Evolutionary conservation across 2,329 filamentous ascomycete genomes (phyloP).

Genomic region (Geosmithia morbida): DNA sequence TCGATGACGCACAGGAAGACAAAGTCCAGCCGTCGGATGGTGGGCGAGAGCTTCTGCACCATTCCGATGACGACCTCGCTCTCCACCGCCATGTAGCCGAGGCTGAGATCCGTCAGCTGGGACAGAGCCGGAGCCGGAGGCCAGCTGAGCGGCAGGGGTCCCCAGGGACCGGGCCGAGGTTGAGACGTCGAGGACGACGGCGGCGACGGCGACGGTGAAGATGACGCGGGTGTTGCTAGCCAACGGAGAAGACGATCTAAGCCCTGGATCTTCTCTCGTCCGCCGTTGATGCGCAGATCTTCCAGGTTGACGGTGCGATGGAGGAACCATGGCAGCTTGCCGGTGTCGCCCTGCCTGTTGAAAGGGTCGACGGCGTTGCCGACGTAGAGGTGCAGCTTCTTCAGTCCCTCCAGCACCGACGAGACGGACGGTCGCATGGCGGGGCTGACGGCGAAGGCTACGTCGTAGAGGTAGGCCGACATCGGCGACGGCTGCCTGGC

Average conservation of each 20-base stretch:
- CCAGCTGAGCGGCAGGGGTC: not conserved
- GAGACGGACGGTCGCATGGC: conserved; percentile 19
- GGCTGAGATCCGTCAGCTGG: conserved; percentile 24
- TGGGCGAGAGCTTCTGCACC: conserved; percentile 25
- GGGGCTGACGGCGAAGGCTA: conserved; percentile 29
- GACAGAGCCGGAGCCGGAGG: conserved; percentile 12
- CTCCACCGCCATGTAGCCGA: conserved; percentile 22
- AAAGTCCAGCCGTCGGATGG: conserved; percentile 27
- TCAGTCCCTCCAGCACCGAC: conserved; percentile 28
- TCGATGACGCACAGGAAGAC: not conserved
- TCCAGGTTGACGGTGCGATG: conserved; percentile 23
- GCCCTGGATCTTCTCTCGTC: conserved; percentile 1
- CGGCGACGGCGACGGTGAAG: not conserved
- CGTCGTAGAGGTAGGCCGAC: conserved; percentile 16
- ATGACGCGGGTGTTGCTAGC: conserved; percentile 13
- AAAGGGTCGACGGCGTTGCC: not conserved
- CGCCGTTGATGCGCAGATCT: conserved; percentile 36
- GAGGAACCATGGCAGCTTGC: conserved; percentile 21
- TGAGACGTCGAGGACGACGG: not conserved
- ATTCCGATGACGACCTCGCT: conserved; percentile 19
- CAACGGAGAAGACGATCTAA: conserved; percentile 20
- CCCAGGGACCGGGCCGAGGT: not conserved
- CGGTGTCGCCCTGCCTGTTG: not conserved
- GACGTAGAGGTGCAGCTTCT: conserved; percentile 20
- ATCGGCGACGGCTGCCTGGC: conserved; percentile 10